A percentile compares a stretch with the other conserved stretches of the same genome.
Evolutionary conservation across 257 asterid genomes (phyloP).

Genomic region (Jacaranda mimosifolia): DNA sequence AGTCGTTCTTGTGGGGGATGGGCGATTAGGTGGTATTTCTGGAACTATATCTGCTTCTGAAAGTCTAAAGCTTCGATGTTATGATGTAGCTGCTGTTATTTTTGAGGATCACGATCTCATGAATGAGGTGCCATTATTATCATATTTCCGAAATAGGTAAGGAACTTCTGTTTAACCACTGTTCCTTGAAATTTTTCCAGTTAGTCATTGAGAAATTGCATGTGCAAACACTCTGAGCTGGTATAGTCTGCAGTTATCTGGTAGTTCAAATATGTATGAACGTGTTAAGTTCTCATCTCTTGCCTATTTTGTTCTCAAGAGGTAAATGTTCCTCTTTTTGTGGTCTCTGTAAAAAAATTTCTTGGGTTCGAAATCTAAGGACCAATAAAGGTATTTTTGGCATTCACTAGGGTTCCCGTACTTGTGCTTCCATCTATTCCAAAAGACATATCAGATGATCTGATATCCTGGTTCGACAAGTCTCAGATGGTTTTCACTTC

Average conservation of each 20-base stretch:
- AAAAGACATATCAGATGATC: slow-evolving; percentile 78
- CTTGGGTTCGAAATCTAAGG: neutral
- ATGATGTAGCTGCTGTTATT: slow-evolving; percentile 86
- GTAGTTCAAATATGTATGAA: neutral
- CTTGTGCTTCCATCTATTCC: slow-evolving; percentile 90
- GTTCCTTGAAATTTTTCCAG: neutral
- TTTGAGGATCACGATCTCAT: slow-evolving; percentile 87
- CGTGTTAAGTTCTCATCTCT: neutral
- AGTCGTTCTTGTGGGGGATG: slow-evolving; percentile 96
- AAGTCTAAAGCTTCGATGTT: slow-evolving; percentile 87
- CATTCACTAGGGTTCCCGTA: slow-evolving; percentile 77
- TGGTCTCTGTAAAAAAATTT: slow-evolving; percentile 9
- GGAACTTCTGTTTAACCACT: slow-evolving; percentile 17
- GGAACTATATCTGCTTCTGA: slow-evolving; percentile 98
- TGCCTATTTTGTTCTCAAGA: neutral
- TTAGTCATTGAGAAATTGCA: slow-evolving; percentile 31
- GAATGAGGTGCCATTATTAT: slow-evolving; percentile 77
- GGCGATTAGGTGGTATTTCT: slow-evolving; percentile 94
- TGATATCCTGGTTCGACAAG: slow-evolving; percentile 80
- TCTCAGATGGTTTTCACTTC: slow-evolving; percentile 69
- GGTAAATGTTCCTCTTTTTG: slow-evolving; percentile 7
- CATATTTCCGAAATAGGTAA: slow-evolving; percentile 81
- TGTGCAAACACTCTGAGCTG: slow-evolving; percentile 22
- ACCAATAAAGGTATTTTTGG: slow-evolving; percentile 13
- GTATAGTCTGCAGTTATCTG: slow-evolving; percentile 4